Conservation (phyloP, 169 alveolate species). For the Plasmodium reichenowi region DNA sequence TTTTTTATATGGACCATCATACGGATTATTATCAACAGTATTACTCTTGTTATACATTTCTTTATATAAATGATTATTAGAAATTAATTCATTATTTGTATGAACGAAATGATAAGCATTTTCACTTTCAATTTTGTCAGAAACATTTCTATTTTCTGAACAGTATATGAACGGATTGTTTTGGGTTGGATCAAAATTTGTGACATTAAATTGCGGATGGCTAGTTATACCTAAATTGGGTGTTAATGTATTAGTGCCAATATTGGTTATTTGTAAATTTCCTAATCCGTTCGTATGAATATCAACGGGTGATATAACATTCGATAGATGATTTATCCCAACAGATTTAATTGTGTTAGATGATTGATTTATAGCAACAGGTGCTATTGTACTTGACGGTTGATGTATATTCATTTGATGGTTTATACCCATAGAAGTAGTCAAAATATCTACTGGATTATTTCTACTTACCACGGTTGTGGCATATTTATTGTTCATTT, state of each 20-base stretch:
- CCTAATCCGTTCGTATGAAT: neutral
- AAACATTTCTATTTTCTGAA: constrained; percentile 1
- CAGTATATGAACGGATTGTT: neutral
- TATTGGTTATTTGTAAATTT: neutral
- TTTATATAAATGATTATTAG: constrained; percentile 6
- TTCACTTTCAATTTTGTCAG: neutral
- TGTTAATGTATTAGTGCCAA: neutral
- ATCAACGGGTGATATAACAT: neutral
- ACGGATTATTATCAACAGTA: neutral
- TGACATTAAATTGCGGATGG: neutral
- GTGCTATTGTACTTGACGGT: too few species aligned
- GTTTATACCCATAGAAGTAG: neutral
- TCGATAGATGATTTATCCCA: too few species aligned
- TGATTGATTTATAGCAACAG: too few species aligned
- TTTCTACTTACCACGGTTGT: neutral
- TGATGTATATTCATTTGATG: too few species aligned
- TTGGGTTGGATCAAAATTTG: too few species aligned
- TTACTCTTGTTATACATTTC: neutral
- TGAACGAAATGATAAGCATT: neutral
- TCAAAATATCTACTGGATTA: neutral
- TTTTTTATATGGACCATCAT: neutral
- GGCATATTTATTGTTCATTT: neutral
- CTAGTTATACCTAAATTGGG: neutral
- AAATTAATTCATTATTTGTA: constrained; percentile 5
- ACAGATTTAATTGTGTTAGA: too few species aligned